Conservation (phyloP, 768 basidiomycete genomes). For the Botryobasidium botryosum region DNA sequence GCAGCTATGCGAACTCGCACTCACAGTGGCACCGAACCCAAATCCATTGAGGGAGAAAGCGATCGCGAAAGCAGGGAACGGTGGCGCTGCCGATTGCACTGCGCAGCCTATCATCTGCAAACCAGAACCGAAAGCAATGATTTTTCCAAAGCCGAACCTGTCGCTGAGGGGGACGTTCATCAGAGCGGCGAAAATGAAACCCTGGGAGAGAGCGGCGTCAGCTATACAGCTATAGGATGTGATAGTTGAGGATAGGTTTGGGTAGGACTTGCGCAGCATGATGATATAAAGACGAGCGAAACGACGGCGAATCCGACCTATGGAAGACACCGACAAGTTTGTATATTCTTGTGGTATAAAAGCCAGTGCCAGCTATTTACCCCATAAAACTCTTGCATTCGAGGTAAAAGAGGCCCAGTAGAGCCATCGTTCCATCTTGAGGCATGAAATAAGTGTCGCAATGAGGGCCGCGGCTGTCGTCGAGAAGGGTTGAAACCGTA, state of each 20-base stretch:
- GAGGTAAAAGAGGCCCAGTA: too few species aligned
- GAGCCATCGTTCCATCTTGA: too few species aligned
- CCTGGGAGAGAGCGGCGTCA: background rate
- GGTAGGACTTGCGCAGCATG: constrained; percentile 6
- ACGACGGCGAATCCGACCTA: constrained; percentile 10
- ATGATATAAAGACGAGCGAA: constrained; percentile 8
- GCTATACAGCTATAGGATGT: too few species aligned
- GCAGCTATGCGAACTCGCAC: too few species aligned
- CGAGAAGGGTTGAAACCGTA: too few species aligned
- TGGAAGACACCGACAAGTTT: background rate
- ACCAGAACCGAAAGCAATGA: background rate
- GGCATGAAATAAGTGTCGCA: too few species aligned
- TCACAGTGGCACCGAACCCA: too few species aligned
- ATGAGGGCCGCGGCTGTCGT: too few species aligned
- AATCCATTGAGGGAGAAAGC: too few species aligned
- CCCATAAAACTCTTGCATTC: constrained; percentile 7
- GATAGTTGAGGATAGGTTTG: background rate
- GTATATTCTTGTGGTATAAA: background rate
- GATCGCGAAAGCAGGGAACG: too few species aligned
- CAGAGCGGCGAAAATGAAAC: background rate
- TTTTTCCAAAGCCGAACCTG: constrained; percentile 2
- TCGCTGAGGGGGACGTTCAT: constrained; percentile 4
- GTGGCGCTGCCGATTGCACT: background rate
- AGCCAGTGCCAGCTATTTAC: too few species aligned
- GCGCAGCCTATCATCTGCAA: constrained; percentile 4